Base-by-base conservation (phyloP, 371 early-diverging fungal species). In the Rhizomucor miehei region DNA sequence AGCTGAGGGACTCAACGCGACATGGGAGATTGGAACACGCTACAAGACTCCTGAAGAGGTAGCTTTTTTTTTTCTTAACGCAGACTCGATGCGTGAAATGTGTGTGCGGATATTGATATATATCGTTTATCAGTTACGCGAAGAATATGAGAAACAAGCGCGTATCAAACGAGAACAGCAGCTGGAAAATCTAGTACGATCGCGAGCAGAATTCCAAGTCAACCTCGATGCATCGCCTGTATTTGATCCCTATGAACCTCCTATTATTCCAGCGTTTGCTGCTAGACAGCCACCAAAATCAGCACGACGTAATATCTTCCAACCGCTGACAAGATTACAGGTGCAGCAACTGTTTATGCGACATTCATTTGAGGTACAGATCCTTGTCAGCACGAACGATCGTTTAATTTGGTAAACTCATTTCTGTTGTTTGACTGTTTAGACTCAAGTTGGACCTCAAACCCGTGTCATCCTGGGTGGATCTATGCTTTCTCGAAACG, bases 31-130 rank as follows among this genome's bases (percentile, higher is more conserved):
- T 5, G 90, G 92, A 17, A 82, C 80, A 23, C 77, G 82, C 44
- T 73, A 84, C 46, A 89, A 91, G 58, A 84, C 95, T 16, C 79
- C 88, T 25, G 89, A 93, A 57, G 93, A 95, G 78, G 91, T 89
- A 71, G 25, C 21, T 43, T 35, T 6, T n/a, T n/a, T n/a, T n/a
- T n/a, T n/a, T n/a, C n/a, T n/a, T n/a, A n/a, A n/a, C n/a, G n/a
- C n/a, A n/a, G n/a, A 20, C 5, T 48, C 11, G 24, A 13, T 10
- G 13, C 19, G 23, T 51, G 8, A 14, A 1, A 3, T 9, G 25
- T 21, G 13, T 17, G 44, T 12, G 40, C 21, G 34, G 29, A 29
- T 38, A 13, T 36, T 6, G 20, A 21, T 43, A 17, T 44, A 47
- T 24, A n/a, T n/a, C n/a, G n/a, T 35, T 19, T 40, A 12, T 6